Evolutionary conservation across 306 rosid genomes (phyloP).

Genomic region (Sophora flavescens): DNA sequence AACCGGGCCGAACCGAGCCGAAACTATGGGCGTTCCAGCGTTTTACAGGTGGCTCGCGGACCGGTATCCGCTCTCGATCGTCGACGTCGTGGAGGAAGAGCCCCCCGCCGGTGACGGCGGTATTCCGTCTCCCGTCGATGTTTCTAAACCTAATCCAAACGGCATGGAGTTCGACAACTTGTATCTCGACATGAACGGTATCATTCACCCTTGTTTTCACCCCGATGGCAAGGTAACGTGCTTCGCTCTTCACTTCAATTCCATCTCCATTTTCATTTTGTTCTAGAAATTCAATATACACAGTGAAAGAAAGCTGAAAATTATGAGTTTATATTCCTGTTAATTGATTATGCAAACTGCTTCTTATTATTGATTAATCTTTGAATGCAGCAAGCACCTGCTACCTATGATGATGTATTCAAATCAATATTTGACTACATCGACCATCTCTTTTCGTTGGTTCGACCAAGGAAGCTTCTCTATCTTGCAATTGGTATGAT

Average conservation of each 20-base stretch:
- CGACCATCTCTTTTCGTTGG: slow-evolving; percentile 87
- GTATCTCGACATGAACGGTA: slow-evolving; percentile 94
- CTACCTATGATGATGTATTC: slow-evolving; percentile 83
- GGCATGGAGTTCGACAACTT: slow-evolving; percentile 91
- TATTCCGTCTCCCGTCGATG: slow-evolving; percentile 53
- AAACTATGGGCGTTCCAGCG: slow-evolving; percentile 94
- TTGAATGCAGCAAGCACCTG: slow-evolving; percentile 82
- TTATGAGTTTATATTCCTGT: neutral
- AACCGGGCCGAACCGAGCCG: slow-evolving; percentile 56
- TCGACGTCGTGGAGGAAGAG: slow-evolving; percentile 82
- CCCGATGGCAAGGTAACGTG: slow-evolving; percentile 87
- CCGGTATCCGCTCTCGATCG: slow-evolving; percentile 85
- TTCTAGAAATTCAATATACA: neutral
- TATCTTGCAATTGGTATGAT: slow-evolving; percentile 88
- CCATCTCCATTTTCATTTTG: neutral
- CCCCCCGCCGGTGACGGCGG: slow-evolving; percentile 49
- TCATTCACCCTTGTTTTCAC: slow-evolving; percentile 96
- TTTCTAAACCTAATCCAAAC: slow-evolving; percentile 87
- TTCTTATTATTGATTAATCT: slow-evolving; percentile 40
- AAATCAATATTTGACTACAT: slow-evolving; percentile 82
- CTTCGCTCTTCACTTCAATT: slow-evolving; percentile 13
- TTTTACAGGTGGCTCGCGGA: slow-evolving; percentile 99
- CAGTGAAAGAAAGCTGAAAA: neutral
- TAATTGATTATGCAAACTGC: slow-evolving; percentile 22
- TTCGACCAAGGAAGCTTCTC: slow-evolving; percentile 96